phyloP scores from a whole-genome alignment of 192 early-diverging fungal species.

The Backusella psychrophila region DNA sequence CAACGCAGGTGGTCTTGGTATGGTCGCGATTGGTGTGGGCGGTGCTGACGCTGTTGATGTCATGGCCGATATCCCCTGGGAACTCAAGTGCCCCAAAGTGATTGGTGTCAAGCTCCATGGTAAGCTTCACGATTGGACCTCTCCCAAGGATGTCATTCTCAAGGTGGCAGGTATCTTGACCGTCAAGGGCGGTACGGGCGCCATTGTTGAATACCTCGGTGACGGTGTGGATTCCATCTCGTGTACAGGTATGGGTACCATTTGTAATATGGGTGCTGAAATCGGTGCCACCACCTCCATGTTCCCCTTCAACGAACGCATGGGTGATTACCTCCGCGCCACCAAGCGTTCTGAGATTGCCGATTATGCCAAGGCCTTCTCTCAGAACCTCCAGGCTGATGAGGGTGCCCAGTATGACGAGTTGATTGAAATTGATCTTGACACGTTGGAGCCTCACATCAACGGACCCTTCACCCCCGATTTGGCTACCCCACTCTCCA shows the following conservation, averaged over 20 bases:
- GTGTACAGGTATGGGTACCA: constrained; percentile 98
- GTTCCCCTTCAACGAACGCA: constrained; percentile 92
- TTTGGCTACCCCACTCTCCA: constrained; percentile 89
- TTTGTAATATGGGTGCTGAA: constrained; percentile 99
- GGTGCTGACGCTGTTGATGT: constrained; percentile 98
- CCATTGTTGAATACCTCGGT: constrained; percentile 98
- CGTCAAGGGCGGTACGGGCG: constrained; percentile 96
- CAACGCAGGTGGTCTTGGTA: constrained; percentile 96
- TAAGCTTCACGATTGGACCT: constrained; percentile 86
- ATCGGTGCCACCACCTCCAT: constrained; percentile 97
- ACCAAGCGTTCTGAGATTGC: constrained; percentile 83
- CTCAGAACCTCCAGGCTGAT: constrained; percentile 89
- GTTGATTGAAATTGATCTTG: constrained; percentile 92
- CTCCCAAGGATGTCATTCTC: constrained; percentile 96
- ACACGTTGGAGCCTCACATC: constrained; percentile 91
- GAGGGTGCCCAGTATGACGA: constrained; percentile 88
- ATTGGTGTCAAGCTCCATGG: constrained; percentile 91
- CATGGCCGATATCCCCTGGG: constrained; percentile 98
- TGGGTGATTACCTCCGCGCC: constrained; percentile 87
- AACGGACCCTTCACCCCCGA: constrained; percentile 97
- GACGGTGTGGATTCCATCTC: constrained; percentile 90
- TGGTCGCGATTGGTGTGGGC: constrained; percentile 97
- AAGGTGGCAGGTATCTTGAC: constrained; percentile 93
- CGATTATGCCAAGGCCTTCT: constrained; percentile 71
- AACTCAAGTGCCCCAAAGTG: constrained; percentile 98